Evolutionary conservation across 345 rosid species (phyloP), one percentile per base, ranked within the genome.

Genomic region (Kernera saxatilis): DNA sequence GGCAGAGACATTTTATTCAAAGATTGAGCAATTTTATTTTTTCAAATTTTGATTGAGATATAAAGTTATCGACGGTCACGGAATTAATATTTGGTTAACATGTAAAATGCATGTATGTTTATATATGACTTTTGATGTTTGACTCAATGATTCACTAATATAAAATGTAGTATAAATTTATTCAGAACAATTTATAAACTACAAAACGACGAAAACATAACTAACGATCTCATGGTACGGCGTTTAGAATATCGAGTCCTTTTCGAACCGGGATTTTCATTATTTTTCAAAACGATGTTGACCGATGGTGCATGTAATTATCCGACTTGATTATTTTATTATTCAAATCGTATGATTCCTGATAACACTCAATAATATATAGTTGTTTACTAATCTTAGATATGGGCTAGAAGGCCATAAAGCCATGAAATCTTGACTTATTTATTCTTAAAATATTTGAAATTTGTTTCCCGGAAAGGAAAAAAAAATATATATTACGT

Each of bases 221-320:
- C 13, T 18, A 21, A 46, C 21, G 69, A 64, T 30, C 41, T 64
- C 69, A 18, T 58, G 58, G 33, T 70, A 60, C 60, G 43, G 60
- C 75, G 60, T 70, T 60, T 49, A 59, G 23, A 33, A 60, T 60
- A 59, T 26, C 55, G 46, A 32, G 46, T 69, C 25, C 18, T 54
- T 69, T 57, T 25, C 66, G 46, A 35, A 26, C 49, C 10, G 46
- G 30, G 58, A 46, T 58, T 70, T 46, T 11, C 18, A n/a, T 30
- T 30, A 7, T 55, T 41, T 36, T 30, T 14, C 5, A 19, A 54
- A 54, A 55, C 6, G 17, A 55, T 33, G 41, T 18, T 30, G 40
- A 64, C 12, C 57, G 57, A 50, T 51, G 27, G 27, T 25, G 60
- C 25, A 53, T 18, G 52, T 40, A 65, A 6, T 15, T 37, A 53